Evolutionary conservation across 306 rosid species (phyloP).

Genomic region (Lithocarpus polystachyus): DNA sequence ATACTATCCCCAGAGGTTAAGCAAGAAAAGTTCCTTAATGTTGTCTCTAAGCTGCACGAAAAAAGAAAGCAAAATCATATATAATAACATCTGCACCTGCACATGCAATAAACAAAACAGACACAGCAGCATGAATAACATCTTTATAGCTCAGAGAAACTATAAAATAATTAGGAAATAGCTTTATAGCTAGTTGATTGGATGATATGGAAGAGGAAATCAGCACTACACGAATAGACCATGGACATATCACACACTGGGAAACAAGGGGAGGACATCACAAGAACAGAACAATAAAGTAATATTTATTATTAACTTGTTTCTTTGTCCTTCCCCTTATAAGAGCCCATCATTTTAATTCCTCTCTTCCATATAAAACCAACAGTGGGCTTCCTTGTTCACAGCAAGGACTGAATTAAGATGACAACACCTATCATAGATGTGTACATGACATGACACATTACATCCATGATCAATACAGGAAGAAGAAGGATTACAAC

Average conservation of each 20-base stretch:
- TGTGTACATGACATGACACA: not conserved
- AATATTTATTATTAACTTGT: not conserved
- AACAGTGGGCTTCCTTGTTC: not conserved
- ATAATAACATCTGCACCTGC: not conserved
- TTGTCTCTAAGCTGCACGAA: constrained; percentile 78
- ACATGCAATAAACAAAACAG: not conserved
- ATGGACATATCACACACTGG: not conserved
- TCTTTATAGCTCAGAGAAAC: not conserved
- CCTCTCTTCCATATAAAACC: not conserved
- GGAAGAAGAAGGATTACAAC: constrained; percentile 8
- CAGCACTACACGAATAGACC: not conserved
- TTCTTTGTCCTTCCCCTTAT: not conserved
- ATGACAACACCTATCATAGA: constrained; percentile 11
- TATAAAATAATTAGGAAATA: not conserved
- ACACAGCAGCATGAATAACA: not conserved
- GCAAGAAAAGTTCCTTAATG: constrained; percentile 92
- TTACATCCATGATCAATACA: not conserved
- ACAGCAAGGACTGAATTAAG: not conserved
- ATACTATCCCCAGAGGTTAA: constrained; percentile 93
- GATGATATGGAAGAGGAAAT: not conserved
- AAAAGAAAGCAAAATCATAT: constrained; percentile 11
- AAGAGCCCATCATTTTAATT: not conserved
- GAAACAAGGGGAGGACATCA: not conserved
- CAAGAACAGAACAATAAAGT: not conserved
- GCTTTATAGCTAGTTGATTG: not conserved